phyloP scores from a whole-genome alignment of 768 basidiomycete genomes.

The Leccinum subtestaceum region DNA sequence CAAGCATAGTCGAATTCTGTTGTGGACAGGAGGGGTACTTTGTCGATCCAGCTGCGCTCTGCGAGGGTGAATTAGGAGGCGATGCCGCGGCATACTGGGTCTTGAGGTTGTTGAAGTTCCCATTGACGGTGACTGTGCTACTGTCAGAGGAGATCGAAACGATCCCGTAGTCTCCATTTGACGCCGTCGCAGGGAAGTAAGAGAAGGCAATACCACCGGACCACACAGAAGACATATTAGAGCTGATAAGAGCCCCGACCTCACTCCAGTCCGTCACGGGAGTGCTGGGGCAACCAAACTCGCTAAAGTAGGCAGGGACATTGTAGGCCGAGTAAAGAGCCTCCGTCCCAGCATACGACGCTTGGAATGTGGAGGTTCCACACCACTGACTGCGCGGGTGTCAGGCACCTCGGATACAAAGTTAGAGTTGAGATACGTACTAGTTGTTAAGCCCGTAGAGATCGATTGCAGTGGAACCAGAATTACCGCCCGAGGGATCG shows the following conservation, averaged over 20 bases:
- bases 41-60: slow-evolving; percentile 49
- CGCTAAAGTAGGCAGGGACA: slow-evolving; percentile 86
- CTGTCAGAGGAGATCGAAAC: slow-evolving; percentile 69
- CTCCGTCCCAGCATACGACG: slow-evolving; percentile 55
- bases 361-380: slow-evolving; percentile 58
- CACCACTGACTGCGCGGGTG: slow-evolving; percentile 69
- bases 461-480: slow-evolving; percentile 68
- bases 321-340: slow-evolving; percentile 61
- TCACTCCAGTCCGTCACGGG: slow-evolving; percentile 78
- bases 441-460: slow-evolving; percentile 87
- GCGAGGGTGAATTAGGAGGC: slow-evolving; percentile 61
- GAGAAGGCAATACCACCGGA: slow-evolving; percentile 88
- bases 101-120: slow-evolving; percentile 66
- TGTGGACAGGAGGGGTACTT: slow-evolving; percentile 62
- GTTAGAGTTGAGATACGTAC: slow-evolving; percentile 40
- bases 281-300: slow-evolving; percentile 72
- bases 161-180: slow-evolving; percentile 79
- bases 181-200: slow-evolving; percentile 82
- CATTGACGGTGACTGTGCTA: slow-evolving; percentile 60
- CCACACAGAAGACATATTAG: slow-evolving; percentile 74
- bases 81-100: slow-evolving; percentile 57
- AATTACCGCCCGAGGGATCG: slow-evolving; percentile 51
- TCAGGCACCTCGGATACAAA: not conserved
- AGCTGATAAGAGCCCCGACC: slow-evolving; percentile 65
- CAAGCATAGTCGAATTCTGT: slow-evolving; percentile 56